A percentile compares a stretch with the other conserved stretches of the same genome.
Conservation (phyloP, 495 filamentous ascomycete species). For the Aspergillus taichungensis region DNA sequence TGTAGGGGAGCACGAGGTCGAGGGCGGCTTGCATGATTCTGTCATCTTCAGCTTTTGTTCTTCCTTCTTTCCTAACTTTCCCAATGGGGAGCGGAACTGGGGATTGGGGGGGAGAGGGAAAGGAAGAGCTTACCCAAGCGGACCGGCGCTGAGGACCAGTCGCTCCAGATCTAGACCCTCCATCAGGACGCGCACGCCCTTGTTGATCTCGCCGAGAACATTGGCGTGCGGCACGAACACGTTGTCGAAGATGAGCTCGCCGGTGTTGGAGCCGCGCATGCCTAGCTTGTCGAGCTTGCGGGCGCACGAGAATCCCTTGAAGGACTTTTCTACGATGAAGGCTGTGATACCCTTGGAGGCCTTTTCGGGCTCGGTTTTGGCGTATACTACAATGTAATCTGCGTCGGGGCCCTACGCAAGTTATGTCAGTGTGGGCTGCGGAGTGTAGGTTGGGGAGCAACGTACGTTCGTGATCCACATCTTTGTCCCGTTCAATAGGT, state of each 20-base stretch:
- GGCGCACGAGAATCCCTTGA: slow-evolving; percentile 73
- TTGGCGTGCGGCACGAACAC: slow-evolving; percentile 84
- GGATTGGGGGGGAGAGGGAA: background rate
- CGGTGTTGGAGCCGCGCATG: slow-evolving; percentile 95
- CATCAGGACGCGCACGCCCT: slow-evolving; percentile 87
- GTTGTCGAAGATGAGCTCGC: slow-evolving; percentile 85
- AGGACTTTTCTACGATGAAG: slow-evolving; percentile 71
- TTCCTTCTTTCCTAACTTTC: background rate
- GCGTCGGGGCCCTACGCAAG: slow-evolving; percentile 71
- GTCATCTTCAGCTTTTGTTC: slow-evolving; percentile 8
- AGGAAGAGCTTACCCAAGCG: slow-evolving; percentile 49
- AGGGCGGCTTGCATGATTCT: slow-evolving; percentile 88
- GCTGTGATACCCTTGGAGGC: slow-evolving; percentile 92
- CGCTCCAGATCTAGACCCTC: slow-evolving; percentile 91
- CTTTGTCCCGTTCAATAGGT: slow-evolving; percentile 80
- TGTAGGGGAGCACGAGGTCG: slow-evolving; percentile 82
- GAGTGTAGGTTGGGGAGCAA: too few species aligned
- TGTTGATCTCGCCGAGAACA: slow-evolving; percentile 69
- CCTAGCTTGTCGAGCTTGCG: slow-evolving; percentile 96
- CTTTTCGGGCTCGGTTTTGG: slow-evolving; percentile 76
- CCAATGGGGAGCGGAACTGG: too few species aligned
- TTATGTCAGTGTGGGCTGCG: background rate
- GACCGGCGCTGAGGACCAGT: slow-evolving; percentile 85
- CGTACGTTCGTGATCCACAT: slow-evolving; percentile 98
- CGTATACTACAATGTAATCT: slow-evolving; percentile 83